A percentile compares a stretch with the other conserved stretches of the same genome.
phyloP scores from a whole-genome alignment of 2,329 filamentous ascomycete species.

The Emydomyces testavorans region DNA sequence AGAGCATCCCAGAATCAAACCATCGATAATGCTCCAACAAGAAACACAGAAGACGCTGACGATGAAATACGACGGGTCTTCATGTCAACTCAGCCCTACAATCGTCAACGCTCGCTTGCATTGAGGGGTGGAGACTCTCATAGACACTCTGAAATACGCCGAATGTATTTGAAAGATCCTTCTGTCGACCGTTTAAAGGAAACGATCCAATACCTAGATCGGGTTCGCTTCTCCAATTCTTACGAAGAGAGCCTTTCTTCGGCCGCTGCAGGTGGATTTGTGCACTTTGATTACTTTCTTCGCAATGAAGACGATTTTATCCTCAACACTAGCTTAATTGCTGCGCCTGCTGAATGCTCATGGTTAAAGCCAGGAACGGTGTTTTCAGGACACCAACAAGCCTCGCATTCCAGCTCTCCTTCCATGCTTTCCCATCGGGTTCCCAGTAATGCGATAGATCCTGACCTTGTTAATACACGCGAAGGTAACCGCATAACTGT shows the following conservation, averaged over 20 bases:
- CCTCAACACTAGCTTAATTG: conserved; percentile 42
- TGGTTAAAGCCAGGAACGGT: conserved; percentile 52
- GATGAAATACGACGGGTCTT: not conserved
- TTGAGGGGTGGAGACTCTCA: conserved; percentile 21
- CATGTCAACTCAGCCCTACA: not conserved
- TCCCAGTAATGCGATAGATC: conserved; percentile 23
- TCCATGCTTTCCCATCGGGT: conserved; percentile 24
- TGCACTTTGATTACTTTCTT: conserved; percentile 42
- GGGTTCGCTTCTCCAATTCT: conserved; percentile 43
- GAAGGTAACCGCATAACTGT: conserved; percentile 28
- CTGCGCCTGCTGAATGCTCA: conserved; percentile 44
- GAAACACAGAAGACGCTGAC: conserved; percentile 9
- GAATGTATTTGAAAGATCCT: conserved; percentile 27
- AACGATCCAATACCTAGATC: conserved; percentile 51
- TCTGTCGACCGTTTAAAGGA: conserved; percentile 40
- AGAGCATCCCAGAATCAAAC: conserved; percentile 33
- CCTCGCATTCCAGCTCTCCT: conserved; percentile 29
- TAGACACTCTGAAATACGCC: conserved; percentile 27
- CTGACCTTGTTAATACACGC: conserved; percentile 28
- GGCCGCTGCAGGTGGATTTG: conserved; percentile 44
- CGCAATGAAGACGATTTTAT: conserved; percentile 47
- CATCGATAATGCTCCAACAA: conserved; percentile 24
- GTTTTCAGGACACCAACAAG: conserved; percentile 52
- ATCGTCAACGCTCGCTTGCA: not conserved
- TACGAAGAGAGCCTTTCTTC: conserved; percentile 45